Conservation (phyloP, 2,329 filamentous ascomycete genomes). For the Colletotrichum magnum region DNA sequence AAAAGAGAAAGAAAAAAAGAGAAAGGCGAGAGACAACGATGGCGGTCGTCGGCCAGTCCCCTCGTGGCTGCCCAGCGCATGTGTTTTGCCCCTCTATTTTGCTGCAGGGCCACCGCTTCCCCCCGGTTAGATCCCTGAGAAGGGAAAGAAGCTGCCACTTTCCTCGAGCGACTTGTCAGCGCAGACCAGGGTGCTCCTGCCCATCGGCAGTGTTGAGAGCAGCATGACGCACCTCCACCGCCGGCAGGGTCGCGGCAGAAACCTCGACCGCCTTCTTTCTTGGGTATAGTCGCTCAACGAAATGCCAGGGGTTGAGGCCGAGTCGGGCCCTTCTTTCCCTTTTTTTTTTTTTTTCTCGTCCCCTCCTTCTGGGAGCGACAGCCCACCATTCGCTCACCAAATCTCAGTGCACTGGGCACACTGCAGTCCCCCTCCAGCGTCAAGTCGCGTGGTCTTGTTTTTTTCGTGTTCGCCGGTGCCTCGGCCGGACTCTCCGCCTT, state of each 20-base stretch:
- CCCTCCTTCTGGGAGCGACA: too few relatives aligned
- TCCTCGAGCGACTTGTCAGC: background rate
- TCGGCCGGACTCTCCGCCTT: constrained; percentile 35
- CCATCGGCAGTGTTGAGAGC: constrained; percentile 35
- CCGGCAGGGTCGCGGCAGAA: constrained; percentile 32
- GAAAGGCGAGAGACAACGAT: constrained; percentile 14
- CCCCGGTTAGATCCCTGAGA: constrained; percentile 19
- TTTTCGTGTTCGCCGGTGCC: constrained; percentile 17
- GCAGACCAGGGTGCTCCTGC: constrained; percentile 27
- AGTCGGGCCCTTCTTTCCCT: constrained; percentile 8
- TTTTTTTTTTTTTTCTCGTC: too few relatives aligned
- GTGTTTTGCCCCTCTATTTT: constrained; percentile 37
- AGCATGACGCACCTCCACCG: constrained; percentile 37
- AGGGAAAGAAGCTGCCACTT: constrained; percentile 25
- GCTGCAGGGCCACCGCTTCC: background rate
- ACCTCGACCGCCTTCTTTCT: constrained; percentile 18
- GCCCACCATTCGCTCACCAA: too few relatives aligned
- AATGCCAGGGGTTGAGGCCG: constrained; percentile 42
- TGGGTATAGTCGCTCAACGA: constrained; percentile 38
- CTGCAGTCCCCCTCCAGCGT: too few relatives aligned
- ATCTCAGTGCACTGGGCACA: too few relatives aligned
- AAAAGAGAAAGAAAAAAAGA: constrained; percentile 14
- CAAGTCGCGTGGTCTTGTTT: too few relatives aligned
- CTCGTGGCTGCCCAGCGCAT: constrained; percentile 7
- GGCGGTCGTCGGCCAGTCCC: background rate